Conservation (phyloP, 805 yeast species). For the Ascoidea tarda region DNA sequence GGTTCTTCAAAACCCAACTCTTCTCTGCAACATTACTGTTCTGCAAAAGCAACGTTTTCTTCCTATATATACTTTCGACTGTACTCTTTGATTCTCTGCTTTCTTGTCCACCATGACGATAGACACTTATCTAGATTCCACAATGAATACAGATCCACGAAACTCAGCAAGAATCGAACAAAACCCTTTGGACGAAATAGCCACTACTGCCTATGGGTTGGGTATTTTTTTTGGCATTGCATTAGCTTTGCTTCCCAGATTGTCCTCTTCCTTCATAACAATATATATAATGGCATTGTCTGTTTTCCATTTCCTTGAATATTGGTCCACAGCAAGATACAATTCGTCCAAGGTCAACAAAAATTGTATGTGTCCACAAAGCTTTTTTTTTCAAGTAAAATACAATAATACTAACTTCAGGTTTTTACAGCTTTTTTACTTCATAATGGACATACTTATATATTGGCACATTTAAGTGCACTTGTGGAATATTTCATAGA, state of each 20-base stretch:
- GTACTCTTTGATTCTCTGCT: too few relatives aligned
- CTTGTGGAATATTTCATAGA: conserved; percentile 35
- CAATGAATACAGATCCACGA: too few relatives aligned
- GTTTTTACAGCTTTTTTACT: conserved; percentile 33
- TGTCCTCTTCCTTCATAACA: conserved; percentile 12
- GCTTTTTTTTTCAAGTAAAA: not conserved
- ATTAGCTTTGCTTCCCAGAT: conserved; percentile 19
- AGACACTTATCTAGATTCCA: too few relatives aligned
- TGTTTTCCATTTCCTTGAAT: conserved; percentile 73
- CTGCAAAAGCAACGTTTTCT: too few relatives aligned
- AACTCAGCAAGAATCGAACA: conserved; percentile 12
- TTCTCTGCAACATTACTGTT: too few relatives aligned
- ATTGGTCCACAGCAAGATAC: conserved; percentile 60
- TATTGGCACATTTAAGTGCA: conserved; percentile 41
- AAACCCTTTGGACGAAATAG: conserved; percentile 28
- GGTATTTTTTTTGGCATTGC: conserved; percentile 30
- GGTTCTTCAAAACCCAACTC: too few relatives aligned
- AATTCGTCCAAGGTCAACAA: conserved; percentile 52
- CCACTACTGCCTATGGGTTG: conserved; percentile 27
- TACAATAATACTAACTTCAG: not conserved
- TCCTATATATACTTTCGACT: too few relatives aligned
- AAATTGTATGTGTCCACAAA: conserved; percentile 24
- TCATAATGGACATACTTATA: conserved; percentile 47
- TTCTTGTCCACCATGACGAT: too few relatives aligned
- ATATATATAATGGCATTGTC: conserved; percentile 39